These are phyloP conservation scores for Dactylellina haptotyla DNA, from an alignment of 2,329 filamentous ascomycete genomes.

Conservation along the genomic window DNA sequence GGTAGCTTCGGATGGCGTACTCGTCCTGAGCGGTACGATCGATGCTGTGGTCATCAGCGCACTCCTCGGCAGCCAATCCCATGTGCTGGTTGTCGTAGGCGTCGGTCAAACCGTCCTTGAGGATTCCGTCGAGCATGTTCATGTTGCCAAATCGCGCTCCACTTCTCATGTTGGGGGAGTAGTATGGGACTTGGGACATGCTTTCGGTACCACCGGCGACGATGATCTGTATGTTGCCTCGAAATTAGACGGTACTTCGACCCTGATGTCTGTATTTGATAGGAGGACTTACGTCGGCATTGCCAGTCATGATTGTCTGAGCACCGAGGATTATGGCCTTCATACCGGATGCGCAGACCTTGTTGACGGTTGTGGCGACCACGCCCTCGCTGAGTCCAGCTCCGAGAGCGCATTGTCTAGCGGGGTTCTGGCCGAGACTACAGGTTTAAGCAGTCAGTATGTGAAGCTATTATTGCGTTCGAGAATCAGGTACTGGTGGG, in stretches of 20 bases:
- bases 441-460: slow-evolving; percentile 54
- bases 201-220: slow-evolving; percentile 96
- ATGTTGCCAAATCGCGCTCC: slow-evolving; percentile 96
- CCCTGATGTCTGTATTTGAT: neutral
- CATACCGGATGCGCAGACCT: slow-evolving; percentile 94
- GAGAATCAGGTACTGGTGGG: slow-evolving; percentile 17
- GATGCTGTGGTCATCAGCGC: slow-evolving; percentile 83
- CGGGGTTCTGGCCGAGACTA: slow-evolving; percentile 94
- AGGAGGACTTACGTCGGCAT: slow-evolving; percentile 70
- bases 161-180: slow-evolving; percentile 84
- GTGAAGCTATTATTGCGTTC: neutral
- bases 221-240: slow-evolving; percentile 69
- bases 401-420: slow-evolving; percentile 89
- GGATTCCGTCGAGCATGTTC: slow-evolving; percentile 85
- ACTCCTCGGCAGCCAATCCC: slow-evolving; percentile 92
- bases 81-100: slow-evolving; percentile 93
- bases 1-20: slow-evolving; percentile 94
- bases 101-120: slow-evolving; percentile 94
- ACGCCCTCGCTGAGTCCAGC: slow-evolving; percentile 83
- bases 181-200: slow-evolving; percentile 98
- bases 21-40: slow-evolving; percentile 88
- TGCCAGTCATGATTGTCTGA: slow-evolving; percentile 97
- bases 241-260: slow-evolving; percentile 5
- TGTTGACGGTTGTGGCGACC: slow-evolving; percentile 94
- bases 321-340: slow-evolving; percentile 95